A percentile compares a stretch with the other conserved stretches of the same genome.
Evolutionary conservation across 2,329 filamentous ascomycete genomes (phyloP).

Genomic region (Fonsecaea pedrosoi): DNA sequence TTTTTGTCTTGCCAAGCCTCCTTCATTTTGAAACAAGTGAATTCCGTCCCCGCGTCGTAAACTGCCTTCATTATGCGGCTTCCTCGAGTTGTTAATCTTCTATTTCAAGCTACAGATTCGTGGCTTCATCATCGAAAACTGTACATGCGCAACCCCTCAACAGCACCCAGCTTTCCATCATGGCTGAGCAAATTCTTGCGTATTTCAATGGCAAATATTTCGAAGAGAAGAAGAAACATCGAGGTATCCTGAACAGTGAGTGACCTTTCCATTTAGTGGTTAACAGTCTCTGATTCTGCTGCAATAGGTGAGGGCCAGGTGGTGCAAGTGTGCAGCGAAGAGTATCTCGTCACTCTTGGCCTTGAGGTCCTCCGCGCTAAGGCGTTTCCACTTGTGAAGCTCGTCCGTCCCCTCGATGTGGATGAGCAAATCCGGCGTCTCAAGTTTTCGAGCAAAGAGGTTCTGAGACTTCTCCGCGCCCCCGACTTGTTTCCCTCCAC

Average conservation of each 20-base stretch:
- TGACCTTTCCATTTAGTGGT: background rate
- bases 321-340: slow-evolving; percentile 24
- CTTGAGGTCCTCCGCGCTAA: slow-evolving; percentile 34
- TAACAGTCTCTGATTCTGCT: background rate
- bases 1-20: background rate
- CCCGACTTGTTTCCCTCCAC: slow-evolving; percentile 33
- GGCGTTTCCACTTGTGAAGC: slow-evolving; percentile 30
- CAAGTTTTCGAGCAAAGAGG: slow-evolving; percentile 23
- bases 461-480: slow-evolving; percentile 27
- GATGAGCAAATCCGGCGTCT: slow-evolving; percentile 26
- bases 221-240: background rate
- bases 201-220: background rate
- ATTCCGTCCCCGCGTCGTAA: background rate
- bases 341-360: slow-evolving; percentile 28
- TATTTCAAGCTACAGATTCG: background rate
- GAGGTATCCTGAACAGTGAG: slow-evolving; percentile 22
- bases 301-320: slow-evolving; percentile 24
- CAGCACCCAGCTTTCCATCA: background rate
- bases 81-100: background rate
- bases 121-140: background rate
- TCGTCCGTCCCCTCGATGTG: slow-evolving; percentile 8
- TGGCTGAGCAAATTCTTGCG: background rate
- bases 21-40: background rate
- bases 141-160: too few species aligned
- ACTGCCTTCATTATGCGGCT: background rate